These are phyloP conservation scores for Erysimum cheiranthoides DNA, from an alignment of 345 rosid genomes.

Conservation along the genomic window DNA sequence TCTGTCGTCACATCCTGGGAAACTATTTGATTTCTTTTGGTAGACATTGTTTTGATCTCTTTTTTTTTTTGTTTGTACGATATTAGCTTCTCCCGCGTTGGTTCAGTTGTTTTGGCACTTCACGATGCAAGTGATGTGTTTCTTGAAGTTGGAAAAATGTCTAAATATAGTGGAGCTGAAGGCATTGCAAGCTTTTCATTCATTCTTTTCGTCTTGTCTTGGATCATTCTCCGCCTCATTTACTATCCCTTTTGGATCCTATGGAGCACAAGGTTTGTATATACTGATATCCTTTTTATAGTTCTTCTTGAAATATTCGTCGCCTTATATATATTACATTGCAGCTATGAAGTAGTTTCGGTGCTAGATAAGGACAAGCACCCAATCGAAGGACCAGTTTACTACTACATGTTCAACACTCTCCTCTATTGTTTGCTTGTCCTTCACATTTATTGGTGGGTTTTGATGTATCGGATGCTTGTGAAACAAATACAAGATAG, in stretches of 20 bases:
- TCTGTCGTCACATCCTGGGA: not conserved
- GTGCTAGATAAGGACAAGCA: constrained; percentile 58
- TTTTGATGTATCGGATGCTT: constrained; percentile 66
- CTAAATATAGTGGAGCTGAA: constrained; percentile 79
- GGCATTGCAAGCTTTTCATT: constrained; percentile 57
- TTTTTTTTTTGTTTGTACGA: constrained; percentile 22
- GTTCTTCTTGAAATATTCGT: not conserved
- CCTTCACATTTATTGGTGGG: constrained; percentile 81
- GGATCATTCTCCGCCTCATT: constrained; percentile 64
- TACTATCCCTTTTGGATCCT: constrained; percentile 75
- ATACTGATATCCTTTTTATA: not conserved
- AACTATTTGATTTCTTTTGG: not conserved
- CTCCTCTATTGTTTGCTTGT: constrained; percentile 73
- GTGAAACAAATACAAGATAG: constrained; percentile 59
- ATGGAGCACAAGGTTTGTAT: constrained; percentile 77
- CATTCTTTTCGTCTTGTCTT: constrained; percentile 57
- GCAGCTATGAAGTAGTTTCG: constrained; percentile 76
- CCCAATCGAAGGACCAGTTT: constrained; percentile 53
- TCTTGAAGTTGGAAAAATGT: constrained; percentile 85
- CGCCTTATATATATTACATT: not conserved
- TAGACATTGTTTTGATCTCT: constrained; percentile 19
- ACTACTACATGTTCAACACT: constrained; percentile 78
- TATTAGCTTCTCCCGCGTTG: constrained; percentile 76
- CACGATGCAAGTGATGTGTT: constrained; percentile 80
- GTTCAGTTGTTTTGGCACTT: constrained; percentile 68